Evolutionary conservation across 176 grass and related monocot species (phyloP), one percentile per base, ranked within the genome.

Genomic region (Olyra latifolia): DNA sequence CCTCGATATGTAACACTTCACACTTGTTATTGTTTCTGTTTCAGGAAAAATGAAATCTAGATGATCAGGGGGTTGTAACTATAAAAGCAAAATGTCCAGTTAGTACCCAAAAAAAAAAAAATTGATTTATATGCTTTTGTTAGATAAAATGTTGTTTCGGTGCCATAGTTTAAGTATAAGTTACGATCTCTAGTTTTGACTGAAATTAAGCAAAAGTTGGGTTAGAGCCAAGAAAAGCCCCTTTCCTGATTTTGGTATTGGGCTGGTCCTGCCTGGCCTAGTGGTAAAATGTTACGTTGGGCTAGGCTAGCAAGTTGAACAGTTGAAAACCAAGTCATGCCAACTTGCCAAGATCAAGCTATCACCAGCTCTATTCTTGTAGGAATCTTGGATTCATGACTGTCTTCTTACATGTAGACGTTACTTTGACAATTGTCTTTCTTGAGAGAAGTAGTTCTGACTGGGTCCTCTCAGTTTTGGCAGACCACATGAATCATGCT

Each of bases 391-490:
- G 20, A 10, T 56, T 6, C 7, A 8, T 56, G n/a, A 10, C 54
- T 56, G n/a, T 8, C 54, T 56, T 20, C n/a, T 54, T 54, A n/a
- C 7, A 2, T 7, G 19, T 54, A 54, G 50, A 19, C 50, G 17
- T 20, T 53, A 7, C 50, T 54, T 54, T 0, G 50, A 54, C 50
- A 54, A n/a, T 20, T n/a, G 50, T n/a, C 6, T 54, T n/a, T 53
- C 50, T 53, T 53, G 19, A 53, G 50, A 53, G 19, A 6, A 2
- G 17, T 53, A 53, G 13, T 75, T 9, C 52, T 75, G 23, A 75
- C 40, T 44, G 73, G 8, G 38, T 75, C 39, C 40, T 23, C 39
- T 75, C 73, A 43, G 39, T 75, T 44, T 60, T 60, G 73, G 35
- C 38, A 75, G 59, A 43, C 58, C n/a, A 58, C 57, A 39, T 20